These are phyloP conservation scores for Pythium apleroticum DNA, from an alignment of 352 stramenopile genomes.

Conservation along the genomic window DNA sequence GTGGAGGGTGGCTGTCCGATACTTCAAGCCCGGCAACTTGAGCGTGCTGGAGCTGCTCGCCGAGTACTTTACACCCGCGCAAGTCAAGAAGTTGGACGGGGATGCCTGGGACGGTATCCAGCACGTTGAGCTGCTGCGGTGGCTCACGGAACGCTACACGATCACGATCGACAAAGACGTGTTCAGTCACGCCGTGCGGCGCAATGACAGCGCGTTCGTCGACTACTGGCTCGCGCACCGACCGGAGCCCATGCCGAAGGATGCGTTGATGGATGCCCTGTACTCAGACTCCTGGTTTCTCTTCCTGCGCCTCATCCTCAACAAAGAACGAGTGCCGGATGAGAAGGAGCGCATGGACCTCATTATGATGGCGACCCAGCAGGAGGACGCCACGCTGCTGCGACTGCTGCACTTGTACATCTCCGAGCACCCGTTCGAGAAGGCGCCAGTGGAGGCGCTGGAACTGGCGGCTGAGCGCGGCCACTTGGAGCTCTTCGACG, in stretches of 20 bases:
- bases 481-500: background rate
- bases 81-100: background rate
- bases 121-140: background rate
- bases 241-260: background rate
- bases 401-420: background rate
- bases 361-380: background rate
- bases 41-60: background rate
- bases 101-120: background rate
- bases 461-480: background rate
- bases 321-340: background rate
- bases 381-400: background rate
- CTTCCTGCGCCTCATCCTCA: background rate
- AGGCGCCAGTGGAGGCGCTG: background rate
- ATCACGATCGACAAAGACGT: background rate
- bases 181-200: background rate
- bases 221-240: background rate
- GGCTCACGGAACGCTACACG: background rate
- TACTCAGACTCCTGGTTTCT: background rate
- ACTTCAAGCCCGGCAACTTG: slow-evolving; percentile 1
- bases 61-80: background rate
- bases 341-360: background rate
- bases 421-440: background rate
- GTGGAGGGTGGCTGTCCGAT: background rate
- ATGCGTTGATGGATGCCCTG: background rate
- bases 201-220: background rate